Percentiles rank a stretch among this genome's conserved stretches.
Conservation (phyloP, 768 basidiomycete genomes). For the Rhodotorula paludigena region DNA sequence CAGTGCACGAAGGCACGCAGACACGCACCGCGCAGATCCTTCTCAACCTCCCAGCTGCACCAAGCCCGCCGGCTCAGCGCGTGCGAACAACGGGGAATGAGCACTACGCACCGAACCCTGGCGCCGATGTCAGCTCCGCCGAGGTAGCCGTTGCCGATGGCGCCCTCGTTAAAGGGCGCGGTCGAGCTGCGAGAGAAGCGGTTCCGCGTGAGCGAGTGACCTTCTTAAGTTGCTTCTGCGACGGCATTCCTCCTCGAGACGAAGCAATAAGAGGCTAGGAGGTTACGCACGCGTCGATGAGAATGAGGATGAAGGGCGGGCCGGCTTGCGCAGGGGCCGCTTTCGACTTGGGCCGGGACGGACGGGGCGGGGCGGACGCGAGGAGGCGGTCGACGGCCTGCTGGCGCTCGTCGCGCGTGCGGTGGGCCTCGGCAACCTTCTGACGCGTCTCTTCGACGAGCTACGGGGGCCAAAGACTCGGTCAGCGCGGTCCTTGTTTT, state of each 20-base stretch:
- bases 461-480: too few species aligned
- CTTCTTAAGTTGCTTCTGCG: background rate
- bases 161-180: conserved; percentile 8
- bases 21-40: conserved; percentile 6
- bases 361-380: too few species aligned
- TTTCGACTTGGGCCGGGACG: too few species aligned
- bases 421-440: too few species aligned
- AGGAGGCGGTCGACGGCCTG: too few species aligned
- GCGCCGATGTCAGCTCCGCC: background rate
- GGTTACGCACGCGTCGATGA: background rate
- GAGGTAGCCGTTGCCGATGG: background rate
- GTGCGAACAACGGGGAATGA: background rate
- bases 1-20: too few species aligned
- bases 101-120: background rate
- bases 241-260: accelerated
- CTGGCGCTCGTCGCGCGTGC: too few species aligned
- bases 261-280: accelerated
- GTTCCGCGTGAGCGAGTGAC: background rate
- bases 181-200: background rate
- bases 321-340: background rate
- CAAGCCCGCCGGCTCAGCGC: background rate
- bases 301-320: background rate
- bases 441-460: background rate
- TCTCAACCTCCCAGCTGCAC: conserved; percentile 12
- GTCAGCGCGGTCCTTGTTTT: too few species aligned